Evolutionary conservation across 2,329 filamentous ascomycete species (phyloP).

Genomic region (Seiridium cupressi): DNA sequence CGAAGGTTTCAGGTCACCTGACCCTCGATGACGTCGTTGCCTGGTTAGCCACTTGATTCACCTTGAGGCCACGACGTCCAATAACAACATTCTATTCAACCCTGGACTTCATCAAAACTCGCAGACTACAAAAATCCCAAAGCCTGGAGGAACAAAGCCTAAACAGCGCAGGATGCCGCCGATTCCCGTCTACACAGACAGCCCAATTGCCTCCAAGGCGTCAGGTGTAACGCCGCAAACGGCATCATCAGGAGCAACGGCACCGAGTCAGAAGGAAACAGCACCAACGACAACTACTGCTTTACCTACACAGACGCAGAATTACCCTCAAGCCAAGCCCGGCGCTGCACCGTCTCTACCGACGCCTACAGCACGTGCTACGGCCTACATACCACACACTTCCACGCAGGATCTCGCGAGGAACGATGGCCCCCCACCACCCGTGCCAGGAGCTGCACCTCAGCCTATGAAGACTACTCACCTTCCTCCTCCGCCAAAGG

Average conservation of each 20-base stretch:
- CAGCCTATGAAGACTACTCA: conserved; percentile 29
- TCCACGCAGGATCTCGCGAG: conserved; percentile 33
- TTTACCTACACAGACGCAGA: conserved; percentile 19
- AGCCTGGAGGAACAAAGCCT: too few species aligned
- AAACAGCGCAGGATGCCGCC: conserved; percentile 49
- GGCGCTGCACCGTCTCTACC: conserved; percentile 43
- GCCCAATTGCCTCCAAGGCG: conserved; percentile 58
- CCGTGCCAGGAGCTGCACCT: conserved; percentile 58
- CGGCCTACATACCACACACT: conserved; percentile 35
- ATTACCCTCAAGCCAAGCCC: conserved; percentile 43
- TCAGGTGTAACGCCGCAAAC: conserved; percentile 31
- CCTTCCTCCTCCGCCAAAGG: conserved; percentile 52
- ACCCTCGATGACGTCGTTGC: conserved; percentile 9
- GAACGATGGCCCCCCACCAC: conserved; percentile 44
- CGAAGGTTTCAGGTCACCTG: conserved; percentile 7
- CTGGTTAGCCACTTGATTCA: not conserved
- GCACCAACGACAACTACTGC: conserved; percentile 30
- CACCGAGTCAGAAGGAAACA: conserved; percentile 15
- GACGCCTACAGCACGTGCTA: conserved; percentile 35
- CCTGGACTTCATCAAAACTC: not conserved
- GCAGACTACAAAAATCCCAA: not conserved
- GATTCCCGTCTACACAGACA: conserved; percentile 58
- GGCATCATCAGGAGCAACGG: conserved; percentile 14
- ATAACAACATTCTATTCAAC: not conserved
- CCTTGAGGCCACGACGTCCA: conserved; percentile 3